Percentiles rank a stretch among this genome's conserved stretches.
Evolutionary conservation across 169 alveolate genomes (phyloP).

Genomic region (Cryptosporidium sp.): DNA sequence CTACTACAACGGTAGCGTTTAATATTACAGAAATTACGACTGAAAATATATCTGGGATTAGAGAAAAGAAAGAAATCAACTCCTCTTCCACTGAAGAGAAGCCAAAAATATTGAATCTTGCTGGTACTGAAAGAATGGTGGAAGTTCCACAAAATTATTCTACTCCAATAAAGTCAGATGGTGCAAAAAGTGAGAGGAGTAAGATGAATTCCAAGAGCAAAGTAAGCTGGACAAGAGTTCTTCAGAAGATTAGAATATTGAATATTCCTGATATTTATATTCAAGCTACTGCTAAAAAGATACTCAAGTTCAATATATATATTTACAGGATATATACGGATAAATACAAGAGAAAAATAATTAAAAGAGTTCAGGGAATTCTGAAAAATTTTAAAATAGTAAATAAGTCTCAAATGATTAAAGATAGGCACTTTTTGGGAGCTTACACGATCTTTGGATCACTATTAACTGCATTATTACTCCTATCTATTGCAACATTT

Average conservation of each 20-base stretch:
- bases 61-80: neutral
- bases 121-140: neutral
- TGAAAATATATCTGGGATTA: neutral
- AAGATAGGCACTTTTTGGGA: slow-evolving; percentile 21
- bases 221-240: neutral
- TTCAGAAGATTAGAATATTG: neutral
- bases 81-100: neutral
- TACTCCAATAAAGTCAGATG: neutral
- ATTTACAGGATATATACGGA: neutral
- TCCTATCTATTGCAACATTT: neutral
- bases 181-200: neutral
- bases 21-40: neutral
- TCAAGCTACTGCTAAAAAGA: neutral
- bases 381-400: neutral
- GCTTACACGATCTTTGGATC: slow-evolving; percentile 9
- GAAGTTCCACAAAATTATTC: neutral
- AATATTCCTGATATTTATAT: neutral
- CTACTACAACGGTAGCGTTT: neutral
- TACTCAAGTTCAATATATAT: neutral
- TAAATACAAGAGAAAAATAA: neutral
- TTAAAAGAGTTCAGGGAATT: neutral
- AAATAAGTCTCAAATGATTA: neutral
- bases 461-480: neutral
- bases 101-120: neutral
- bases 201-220: neutral